Conservation (phyloP, 73 alveolate species). For the Stentor coeruleus region DNA sequence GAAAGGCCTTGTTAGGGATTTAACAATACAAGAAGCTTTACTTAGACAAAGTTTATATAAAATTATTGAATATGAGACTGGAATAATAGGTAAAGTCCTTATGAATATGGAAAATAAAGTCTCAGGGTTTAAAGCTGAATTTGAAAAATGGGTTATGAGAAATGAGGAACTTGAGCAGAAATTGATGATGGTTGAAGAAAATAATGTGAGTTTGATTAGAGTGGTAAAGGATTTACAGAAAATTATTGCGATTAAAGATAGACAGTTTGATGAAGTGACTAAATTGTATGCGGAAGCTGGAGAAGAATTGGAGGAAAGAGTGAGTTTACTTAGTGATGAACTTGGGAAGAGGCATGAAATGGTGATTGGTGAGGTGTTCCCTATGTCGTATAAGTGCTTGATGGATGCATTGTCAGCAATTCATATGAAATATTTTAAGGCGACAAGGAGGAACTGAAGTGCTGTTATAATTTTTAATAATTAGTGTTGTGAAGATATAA, state of each 20-base stretch:
- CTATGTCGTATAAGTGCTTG: not conserved
- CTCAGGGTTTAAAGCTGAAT: not conserved
- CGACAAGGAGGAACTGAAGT: too few species aligned
- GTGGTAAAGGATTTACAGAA: not conserved
- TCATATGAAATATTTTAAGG: too few species aligned
- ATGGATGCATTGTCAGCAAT: too few species aligned
- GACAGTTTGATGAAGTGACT: not conserved
- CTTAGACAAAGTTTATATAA: not conserved
- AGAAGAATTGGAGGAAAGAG: not conserved
- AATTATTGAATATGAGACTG: not conserved
- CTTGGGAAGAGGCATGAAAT: not conserved
- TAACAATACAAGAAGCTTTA: too few species aligned
- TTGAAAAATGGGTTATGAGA: conserved; percentile 20
- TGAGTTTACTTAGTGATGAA: not conserved
- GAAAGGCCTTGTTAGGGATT: too few species aligned
- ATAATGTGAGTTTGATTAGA: not conserved
- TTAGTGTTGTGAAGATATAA: too few species aligned
- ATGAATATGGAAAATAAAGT: not conserved
- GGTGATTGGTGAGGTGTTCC: not conserved
- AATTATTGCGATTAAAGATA: not conserved
- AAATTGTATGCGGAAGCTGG: not conserved
- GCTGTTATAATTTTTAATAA: too few species aligned
- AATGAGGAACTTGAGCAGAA: not conserved
- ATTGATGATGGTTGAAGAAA: not conserved
- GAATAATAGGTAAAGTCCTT: not conserved